These are phyloP conservation scores for Calonectria pteridis DNA, from an alignment of 2,329 filamentous ascomycete genomes.

Conservation along the genomic window DNA sequence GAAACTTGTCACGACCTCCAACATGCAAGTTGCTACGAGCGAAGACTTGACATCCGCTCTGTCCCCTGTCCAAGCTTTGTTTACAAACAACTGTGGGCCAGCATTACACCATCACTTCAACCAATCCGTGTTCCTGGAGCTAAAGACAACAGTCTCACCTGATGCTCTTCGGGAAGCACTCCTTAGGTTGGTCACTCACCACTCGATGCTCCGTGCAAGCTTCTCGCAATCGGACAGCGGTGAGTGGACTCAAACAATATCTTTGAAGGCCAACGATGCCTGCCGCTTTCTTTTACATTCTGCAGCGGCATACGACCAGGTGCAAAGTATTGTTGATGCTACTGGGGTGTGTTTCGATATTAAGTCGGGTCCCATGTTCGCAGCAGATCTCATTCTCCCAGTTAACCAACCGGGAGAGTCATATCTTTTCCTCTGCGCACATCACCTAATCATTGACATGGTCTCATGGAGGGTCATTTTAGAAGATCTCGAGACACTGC, in stretches of 20 bases:
- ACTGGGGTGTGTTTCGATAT: conserved; percentile 3
- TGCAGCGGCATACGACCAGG: background rate
- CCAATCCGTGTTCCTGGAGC: conserved; percentile 7
- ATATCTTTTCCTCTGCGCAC: conserved; percentile 5
- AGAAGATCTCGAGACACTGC: conserved; percentile 7
- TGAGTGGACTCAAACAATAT: conserved; percentile 8
- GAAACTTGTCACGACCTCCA: background rate
- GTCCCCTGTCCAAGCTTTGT: conserved; percentile 10
- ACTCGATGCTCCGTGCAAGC: conserved; percentile 7
- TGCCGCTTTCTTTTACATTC: conserved; percentile 6
- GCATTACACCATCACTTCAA: conserved; percentile 5
- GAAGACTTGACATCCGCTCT: background rate
- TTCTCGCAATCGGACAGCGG: conserved; percentile 11
- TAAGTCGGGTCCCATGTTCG: background rate
- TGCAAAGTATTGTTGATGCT: conserved; percentile 8
- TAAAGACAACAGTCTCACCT: conserved; percentile 4
- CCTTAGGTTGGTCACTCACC: background rate
- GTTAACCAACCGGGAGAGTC: background rate
- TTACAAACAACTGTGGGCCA: conserved; percentile 3
- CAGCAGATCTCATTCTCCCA: background rate
- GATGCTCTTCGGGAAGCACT: background rate
- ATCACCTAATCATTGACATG: background rate
- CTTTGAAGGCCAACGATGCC: conserved; percentile 1
- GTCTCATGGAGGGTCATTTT: conserved; percentile 6
- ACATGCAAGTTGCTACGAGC: background rate